These are phyloP conservation scores for Mycena galopus DNA, from an alignment of 768 basidiomycete genomes.

Conservation along the genomic window DNA sequence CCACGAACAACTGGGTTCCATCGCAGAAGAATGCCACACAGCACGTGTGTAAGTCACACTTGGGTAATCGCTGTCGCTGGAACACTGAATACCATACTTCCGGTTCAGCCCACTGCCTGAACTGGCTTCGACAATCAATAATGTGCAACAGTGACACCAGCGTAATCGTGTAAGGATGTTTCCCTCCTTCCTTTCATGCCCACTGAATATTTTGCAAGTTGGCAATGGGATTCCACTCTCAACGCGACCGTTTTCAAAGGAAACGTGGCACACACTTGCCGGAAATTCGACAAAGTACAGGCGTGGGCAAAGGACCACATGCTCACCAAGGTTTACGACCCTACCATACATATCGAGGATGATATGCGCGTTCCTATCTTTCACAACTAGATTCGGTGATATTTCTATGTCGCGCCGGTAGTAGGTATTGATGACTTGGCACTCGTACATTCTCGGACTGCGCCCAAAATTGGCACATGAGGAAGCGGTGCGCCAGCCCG, in stretches of 20 bases:
- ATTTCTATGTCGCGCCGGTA: neutral
- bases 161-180: conserved; percentile 23
- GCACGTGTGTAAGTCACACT: conserved; percentile 14
- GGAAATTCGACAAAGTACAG: conserved; percentile 45
- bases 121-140: conserved; percentile 24
- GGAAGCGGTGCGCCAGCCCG: no score
- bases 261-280: conserved; percentile 44
- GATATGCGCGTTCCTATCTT: conserved; percentile 24
- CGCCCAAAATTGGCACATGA: no score
- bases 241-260: conserved; percentile 37
- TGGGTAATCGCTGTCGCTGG: neutral
- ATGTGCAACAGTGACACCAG: conserved; percentile 32
- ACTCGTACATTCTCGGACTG: no score
- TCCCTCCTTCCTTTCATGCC: neutral
- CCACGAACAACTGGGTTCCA: conserved; percentile 22
- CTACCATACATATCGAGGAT: conserved; percentile 26
- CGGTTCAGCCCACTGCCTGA: conserved; percentile 18
- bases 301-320: conserved; percentile 41
- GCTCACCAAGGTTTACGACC: conserved; percentile 4
- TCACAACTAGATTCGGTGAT: conserved; percentile 6
- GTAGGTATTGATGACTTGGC: neutral
- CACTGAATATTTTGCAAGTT: conserved; percentile 17
- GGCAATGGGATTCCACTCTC: conserved; percentile 44
- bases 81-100: neutral
- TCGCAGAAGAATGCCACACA: conserved; percentile 22